Percentiles rank a stretch among this genome's conserved stretches.
These are phyloP conservation scores for Trichoderma oligosporum DNA, from an alignment of 2,329 filamentous ascomycete genomes.

Conservation along the genomic window DNA sequence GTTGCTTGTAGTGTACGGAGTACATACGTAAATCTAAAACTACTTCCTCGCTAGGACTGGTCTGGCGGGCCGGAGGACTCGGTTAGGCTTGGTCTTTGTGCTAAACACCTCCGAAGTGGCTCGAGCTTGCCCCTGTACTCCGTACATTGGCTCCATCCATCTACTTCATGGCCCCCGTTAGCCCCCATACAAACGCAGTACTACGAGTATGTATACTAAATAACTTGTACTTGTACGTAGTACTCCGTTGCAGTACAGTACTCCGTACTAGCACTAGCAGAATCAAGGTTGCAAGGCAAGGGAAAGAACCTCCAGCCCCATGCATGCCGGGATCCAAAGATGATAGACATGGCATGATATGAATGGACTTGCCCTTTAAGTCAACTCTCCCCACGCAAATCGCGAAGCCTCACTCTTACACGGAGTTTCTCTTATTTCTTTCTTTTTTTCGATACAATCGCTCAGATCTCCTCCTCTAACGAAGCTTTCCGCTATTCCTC, in stretches of 20 bases:
- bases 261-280: no score
- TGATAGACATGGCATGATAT: slow-evolving; percentile 16
- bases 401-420: slow-evolving; percentile 15
- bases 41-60: slow-evolving; percentile 18
- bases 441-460: not conserved
- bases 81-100: slow-evolving; percentile 16
- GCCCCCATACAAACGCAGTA: not conserved
- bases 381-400: slow-evolving; percentile 13
- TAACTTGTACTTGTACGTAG: not conserved
- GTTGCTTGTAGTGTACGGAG: no score
- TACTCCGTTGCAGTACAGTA: not conserved
- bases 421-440: not conserved
- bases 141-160: slow-evolving; percentile 9
- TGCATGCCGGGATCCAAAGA: slow-evolving; percentile 15
- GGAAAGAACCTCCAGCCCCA: slow-evolving; percentile 9
- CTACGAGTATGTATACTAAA: not conserved
- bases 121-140: slow-evolving; percentile 8
- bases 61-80: slow-evolving; percentile 1
- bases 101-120: slow-evolving; percentile 15
- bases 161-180: not conserved
- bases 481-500: no score
- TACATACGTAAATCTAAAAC: slow-evolving; percentile 7
- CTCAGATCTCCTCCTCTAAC: not conserved
- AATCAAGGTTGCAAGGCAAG: slow-evolving; percentile 1
- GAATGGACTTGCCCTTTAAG: slow-evolving; percentile 18